Conservation (phyloP, 2,329 filamentous ascomycete genomes). For the Aspergillus nomiae region DNA sequence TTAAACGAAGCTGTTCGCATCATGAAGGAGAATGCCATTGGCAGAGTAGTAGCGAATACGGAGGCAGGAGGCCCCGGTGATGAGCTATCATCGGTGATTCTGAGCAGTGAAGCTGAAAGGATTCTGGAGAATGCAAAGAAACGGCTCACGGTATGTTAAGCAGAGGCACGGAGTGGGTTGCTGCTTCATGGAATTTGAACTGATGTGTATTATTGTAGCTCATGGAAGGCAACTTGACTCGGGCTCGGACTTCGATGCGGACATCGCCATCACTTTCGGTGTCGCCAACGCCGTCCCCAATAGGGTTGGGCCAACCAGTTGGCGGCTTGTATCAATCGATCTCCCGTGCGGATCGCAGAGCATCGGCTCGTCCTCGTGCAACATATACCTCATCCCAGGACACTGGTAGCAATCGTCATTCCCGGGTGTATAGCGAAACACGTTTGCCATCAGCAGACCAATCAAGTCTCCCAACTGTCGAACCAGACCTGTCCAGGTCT, state of each 20-base stretch:
- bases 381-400: conserved; percentile 39
- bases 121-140: conserved; percentile 93
- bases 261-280: conserved; percentile 53
- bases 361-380: conserved; percentile 51
- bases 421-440: conserved; percentile 64
- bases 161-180: not conserved
- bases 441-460: conserved; percentile 50
- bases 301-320: conserved; percentile 42
- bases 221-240: conserved; percentile 88
- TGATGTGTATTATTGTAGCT: conserved; percentile 56
- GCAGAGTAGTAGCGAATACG: conserved; percentile 40
- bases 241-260: conserved; percentile 71
- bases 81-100: conserved; percentile 69
- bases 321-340: conserved; percentile 47
- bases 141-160: conserved; percentile 71
- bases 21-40: conserved; percentile 16
- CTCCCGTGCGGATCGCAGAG: conserved; percentile 39
- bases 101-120: conserved; percentile 82
- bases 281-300: conserved; percentile 43
- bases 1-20: conserved; percentile 5
- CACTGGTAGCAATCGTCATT: conserved; percentile 52
- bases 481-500: conserved; percentile 56
- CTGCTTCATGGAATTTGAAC: not conserved
- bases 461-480: conserved; percentile 27
- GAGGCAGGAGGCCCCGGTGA: conserved; percentile 54